Percentiles rank a stretch among this genome's conserved stretches.
Conservation (phyloP, 495 filamentous ascomycete genomes). For the Extremus antarcticus region DNA sequence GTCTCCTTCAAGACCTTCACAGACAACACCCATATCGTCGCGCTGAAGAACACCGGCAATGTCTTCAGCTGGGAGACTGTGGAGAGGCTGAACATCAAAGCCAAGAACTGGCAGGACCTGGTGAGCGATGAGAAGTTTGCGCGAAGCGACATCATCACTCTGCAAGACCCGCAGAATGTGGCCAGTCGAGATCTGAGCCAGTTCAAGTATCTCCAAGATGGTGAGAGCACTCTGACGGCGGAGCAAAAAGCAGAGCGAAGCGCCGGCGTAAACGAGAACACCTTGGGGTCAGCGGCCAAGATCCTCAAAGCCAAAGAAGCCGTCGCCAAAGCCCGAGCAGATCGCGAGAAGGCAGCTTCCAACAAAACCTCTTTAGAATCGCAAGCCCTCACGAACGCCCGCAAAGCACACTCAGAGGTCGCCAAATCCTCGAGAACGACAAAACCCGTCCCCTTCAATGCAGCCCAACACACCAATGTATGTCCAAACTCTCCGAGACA, state of each 20-base stretch:
- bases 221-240: slow-evolving; percentile 55
- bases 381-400: slow-evolving; percentile 32
- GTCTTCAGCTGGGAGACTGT: slow-evolving; percentile 95
- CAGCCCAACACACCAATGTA: slow-evolving; percentile 83
- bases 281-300: slow-evolving; percentile 72
- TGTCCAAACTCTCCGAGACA: no score
- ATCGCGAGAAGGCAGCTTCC: slow-evolving; percentile 39
- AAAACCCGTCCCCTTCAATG: slow-evolving; percentile 58
- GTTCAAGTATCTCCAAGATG: slow-evolving; percentile 85
- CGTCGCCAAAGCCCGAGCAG: slow-evolving; percentile 67
- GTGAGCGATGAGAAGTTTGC: slow-evolving; percentile 80
- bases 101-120: slow-evolving; percentile 91
- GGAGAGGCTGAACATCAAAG: slow-evolving; percentile 90
- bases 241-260: slow-evolving; percentile 48
- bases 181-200: slow-evolving; percentile 70
- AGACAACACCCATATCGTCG: slow-evolving; percentile 94
- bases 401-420: slow-evolving; percentile 21
- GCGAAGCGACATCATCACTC: slow-evolving; percentile 86
- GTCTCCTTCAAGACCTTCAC: slow-evolving; percentile 96
- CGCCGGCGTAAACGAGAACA: slow-evolving; percentile 62
- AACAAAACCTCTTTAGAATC: no score
- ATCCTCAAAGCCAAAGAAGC: slow-evolving; percentile 87
- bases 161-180: slow-evolving; percentile 94
- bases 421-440: slow-evolving; percentile 36
- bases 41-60: slow-evolving; percentile 77